These are phyloP conservation scores for Fusarium stilboides DNA, from an alignment of 2,329 filamentous ascomycete species.

Conservation along the genomic window DNA sequence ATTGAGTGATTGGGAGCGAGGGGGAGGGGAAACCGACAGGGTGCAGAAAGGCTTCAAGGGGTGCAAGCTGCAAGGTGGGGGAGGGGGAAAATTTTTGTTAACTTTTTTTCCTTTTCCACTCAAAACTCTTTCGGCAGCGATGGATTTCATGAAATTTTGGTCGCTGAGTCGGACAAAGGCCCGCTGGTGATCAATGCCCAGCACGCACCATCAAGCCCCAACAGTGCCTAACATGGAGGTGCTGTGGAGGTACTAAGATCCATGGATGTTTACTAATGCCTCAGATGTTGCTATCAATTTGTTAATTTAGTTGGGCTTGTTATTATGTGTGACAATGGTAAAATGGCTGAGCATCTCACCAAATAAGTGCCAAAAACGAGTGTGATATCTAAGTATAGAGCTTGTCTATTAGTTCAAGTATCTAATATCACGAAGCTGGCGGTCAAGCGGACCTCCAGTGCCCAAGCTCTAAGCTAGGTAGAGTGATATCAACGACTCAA, in stretches of 20 bases:
- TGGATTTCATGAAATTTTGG: slow-evolving; percentile 36
- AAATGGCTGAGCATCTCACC: slow-evolving; percentile 36
- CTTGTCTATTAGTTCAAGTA: background rate
- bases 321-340: slow-evolving; percentile 31
- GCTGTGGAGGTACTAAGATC: slow-evolving; percentile 30
- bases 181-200: slow-evolving; percentile 47
- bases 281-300: slow-evolving; percentile 24
- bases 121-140: slow-evolving; percentile 31
- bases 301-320: slow-evolving; percentile 15
- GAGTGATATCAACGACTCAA: slow-evolving; percentile 23
- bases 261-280: slow-evolving; percentile 25
- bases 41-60: slow-evolving; percentile 32
- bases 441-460: slow-evolving; percentile 13
- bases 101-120: slow-evolving; percentile 32
- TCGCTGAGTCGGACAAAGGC: slow-evolving; percentile 35
- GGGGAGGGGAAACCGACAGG: slow-evolving; percentile 44
- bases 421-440: slow-evolving; percentile 15
- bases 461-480: slow-evolving; percentile 8
- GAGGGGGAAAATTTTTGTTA: slow-evolving; percentile 41
- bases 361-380: slow-evolving; percentile 8
- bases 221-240: slow-evolving; percentile 42
- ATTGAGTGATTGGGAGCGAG: slow-evolving; percentile 46
- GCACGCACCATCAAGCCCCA: slow-evolving; percentile 37
- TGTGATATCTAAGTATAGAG: background rate
- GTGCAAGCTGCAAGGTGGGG: slow-evolving; percentile 33